Evolutionary conservation across 257 asterid species (phyloP).

Genomic region (Solanum rostratum): DNA sequence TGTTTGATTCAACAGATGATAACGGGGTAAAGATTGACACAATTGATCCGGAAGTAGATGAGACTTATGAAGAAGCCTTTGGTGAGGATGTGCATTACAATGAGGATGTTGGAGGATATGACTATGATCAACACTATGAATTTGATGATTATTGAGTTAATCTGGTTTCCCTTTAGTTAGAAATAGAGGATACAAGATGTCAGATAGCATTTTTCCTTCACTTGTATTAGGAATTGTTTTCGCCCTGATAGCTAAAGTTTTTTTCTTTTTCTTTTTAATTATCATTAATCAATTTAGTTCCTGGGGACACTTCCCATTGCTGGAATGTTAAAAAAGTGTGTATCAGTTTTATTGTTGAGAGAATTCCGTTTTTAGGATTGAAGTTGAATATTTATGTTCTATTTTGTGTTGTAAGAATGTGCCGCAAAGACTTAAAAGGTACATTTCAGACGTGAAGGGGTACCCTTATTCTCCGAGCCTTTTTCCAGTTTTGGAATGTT

Average conservation of each 20-base stretch:
- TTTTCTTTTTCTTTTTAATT: too few species aligned
- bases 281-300: neutral
- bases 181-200: neutral
- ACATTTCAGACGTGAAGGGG: neutral
- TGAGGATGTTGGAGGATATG: conserved; percentile 18
- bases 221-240: neutral
- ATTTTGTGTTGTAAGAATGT: neutral
- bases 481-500: neutral
- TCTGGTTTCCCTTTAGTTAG: neutral
- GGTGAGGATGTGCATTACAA: neutral
- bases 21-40: neutral
- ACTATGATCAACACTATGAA: conserved; percentile 9
- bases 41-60: conserved; percentile 14
- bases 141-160: neutral
- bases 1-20: neutral
- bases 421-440: neutral
- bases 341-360: neutral
- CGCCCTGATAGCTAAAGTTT: neutral
- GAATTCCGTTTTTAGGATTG: neutral
- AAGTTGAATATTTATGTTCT: neutral
- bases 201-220: neutral
- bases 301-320: neutral
- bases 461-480: neutral
- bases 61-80: neutral
- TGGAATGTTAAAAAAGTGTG: neutral